Conservation (phyloP, 2,329 filamentous ascomycete genomes). For the Botrytis deweyae region DNA sequence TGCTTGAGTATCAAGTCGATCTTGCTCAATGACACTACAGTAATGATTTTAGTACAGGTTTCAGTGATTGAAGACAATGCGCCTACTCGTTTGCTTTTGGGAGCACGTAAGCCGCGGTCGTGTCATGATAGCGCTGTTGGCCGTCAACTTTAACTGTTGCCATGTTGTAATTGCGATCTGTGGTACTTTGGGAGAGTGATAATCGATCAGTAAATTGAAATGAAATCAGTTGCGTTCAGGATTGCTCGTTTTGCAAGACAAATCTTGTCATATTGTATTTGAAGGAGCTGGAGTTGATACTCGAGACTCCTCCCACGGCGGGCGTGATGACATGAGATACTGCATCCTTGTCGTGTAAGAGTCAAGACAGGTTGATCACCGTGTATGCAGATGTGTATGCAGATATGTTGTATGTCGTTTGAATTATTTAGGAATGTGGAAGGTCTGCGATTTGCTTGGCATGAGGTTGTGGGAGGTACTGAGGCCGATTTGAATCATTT, state of each 20-base stretch:
- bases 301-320: too few relatives aligned
- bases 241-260: neutral
- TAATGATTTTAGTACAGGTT: neutral
- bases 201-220: neutral
- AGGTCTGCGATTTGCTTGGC: neutral
- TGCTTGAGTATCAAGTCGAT: constrained; percentile 18
- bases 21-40: constrained; percentile 9
- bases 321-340: neutral
- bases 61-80: neutral
- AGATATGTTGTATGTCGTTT: neutral
- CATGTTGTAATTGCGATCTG: neutral
- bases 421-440: neutral
- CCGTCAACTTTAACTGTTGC: neutral
- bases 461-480: neutral
- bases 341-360: neutral
- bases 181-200: neutral
- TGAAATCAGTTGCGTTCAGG: neutral
- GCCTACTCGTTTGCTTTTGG: constrained; percentile 19
- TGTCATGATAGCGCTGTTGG: constrained; percentile 14
- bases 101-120: constrained; percentile 15
- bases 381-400: neutral
- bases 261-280: neutral
- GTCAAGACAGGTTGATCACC: neutral
- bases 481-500: too few relatives aligned
- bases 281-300: neutral